Conservation (phyloP, 192 early-diverging fungal genomes). For the Obelidium mucronatum region DNA sequence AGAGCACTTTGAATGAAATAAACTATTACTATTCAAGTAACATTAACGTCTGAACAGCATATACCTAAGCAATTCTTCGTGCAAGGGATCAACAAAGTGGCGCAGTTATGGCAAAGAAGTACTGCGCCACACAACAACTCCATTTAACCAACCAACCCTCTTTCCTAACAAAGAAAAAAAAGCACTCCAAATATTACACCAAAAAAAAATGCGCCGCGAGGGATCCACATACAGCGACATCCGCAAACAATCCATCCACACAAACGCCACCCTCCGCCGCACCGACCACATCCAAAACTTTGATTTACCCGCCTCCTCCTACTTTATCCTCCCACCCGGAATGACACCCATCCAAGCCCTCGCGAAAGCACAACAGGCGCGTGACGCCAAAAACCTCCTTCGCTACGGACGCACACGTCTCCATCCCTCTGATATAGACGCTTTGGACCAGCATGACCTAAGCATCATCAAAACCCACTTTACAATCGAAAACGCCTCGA, state of each 20-base stretch:
- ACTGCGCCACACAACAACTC: no score
- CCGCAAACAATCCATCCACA: not conserved
- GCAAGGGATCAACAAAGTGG: no score
- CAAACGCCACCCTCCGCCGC: not conserved
- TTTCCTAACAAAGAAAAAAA: no score
- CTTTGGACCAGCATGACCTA: not conserved
- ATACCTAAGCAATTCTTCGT: no score
- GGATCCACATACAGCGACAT: not conserved
- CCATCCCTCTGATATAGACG: not conserved
- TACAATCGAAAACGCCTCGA: no score
- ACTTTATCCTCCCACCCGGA: not conserved
- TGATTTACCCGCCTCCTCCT: not conserved
- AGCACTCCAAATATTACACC: no score
- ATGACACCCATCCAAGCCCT: not conserved
- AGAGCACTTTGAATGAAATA: no score
- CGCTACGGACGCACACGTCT: not conserved
- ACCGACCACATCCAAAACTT: not conserved
- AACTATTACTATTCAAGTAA: no score
- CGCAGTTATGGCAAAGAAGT: no score
- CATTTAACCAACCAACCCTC: no score
- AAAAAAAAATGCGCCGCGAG: not conserved
- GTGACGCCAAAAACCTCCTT: not conserved
- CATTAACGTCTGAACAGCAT: no score
- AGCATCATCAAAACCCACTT: not conserved
- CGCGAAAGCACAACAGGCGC: not conserved